Evolutionary conservation across 371 early-diverging fungal genomes (phyloP), one percentile per base, ranked within the genome.

Genomic region (Rhizopus arrhizus): DNA sequence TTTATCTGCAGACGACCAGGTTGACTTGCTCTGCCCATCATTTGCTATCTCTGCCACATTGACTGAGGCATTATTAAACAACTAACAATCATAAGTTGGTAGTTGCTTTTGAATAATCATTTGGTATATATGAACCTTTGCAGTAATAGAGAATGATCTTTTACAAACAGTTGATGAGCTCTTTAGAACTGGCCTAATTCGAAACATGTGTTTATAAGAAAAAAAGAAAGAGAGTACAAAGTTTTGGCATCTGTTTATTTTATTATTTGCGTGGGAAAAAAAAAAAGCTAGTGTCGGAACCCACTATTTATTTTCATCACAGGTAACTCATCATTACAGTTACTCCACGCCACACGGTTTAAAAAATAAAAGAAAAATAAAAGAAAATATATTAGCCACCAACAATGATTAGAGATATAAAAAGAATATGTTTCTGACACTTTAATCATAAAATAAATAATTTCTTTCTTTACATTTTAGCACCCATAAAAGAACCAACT

Each of bases 401-500:
- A 22, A 22, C 22, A 22, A 22, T 22, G 22, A 1, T 22, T 22
- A 2, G 22, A 22, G 22, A 22, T 22, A 22, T 22, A 22, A 22
- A 22, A 22, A 22, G 22, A 22, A 22, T 22, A 22, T 22, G 22
- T 22, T 22, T 22, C 22, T 22, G 22, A 2, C 22, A 22, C 22
- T 22, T 22, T 38, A 38, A 38, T 38, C 40, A 38, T 11, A 38
- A 38, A 13, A 8, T 8, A 38, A 11, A 5, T 38, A 2, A 11
- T 46, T 15, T 46, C 8, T 46, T 54, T 28, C n/a, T 56, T 54
- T 67, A 82, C 73, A 83, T 59, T 61, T 80, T 81, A 33, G 87
- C 85, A 28, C 88, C 87, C 82, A 84, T 83, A 49, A 88, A 75
- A 45, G 87, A 74, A 10, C 83, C 85, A 16, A 88, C 85, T 72